These are phyloP conservation scores for Adenanthera pavonina DNA, from an alignment of 306 rosid species.

Conservation along the genomic window DNA sequence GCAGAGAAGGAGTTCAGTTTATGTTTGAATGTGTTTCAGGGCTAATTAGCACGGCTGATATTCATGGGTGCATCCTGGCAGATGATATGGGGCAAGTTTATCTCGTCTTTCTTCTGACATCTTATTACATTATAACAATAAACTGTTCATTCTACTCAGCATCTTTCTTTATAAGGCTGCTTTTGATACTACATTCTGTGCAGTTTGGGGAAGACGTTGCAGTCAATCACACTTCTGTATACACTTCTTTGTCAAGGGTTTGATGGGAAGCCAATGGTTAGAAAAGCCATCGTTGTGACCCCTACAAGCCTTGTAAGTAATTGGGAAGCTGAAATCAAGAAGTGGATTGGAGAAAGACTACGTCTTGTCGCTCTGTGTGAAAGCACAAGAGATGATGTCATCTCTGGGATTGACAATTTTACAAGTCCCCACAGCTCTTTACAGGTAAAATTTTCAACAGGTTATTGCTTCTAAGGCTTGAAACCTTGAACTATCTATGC, in stretches of 20 bases:
- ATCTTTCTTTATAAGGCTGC: slow-evolving; percentile 28
- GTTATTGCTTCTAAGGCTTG: slow-evolving; percentile 26
- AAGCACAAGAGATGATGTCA: slow-evolving; percentile 82
- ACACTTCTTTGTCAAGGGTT: slow-evolving; percentile 95
- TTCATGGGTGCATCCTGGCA: slow-evolving; percentile 93
- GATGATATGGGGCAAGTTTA: slow-evolving; percentile 91
- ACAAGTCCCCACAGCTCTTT: slow-evolving; percentile 61
- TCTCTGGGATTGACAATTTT: slow-evolving; percentile 80
- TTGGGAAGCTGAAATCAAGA: slow-evolving; percentile 95
- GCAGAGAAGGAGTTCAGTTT: slow-evolving; percentile 98
- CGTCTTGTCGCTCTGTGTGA: slow-evolving; percentile 82
- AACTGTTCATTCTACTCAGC: slow-evolving; percentile 1
- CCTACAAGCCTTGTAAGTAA: slow-evolving; percentile 99
- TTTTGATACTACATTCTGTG: slow-evolving; percentile 30
- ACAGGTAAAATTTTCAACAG: slow-evolving; percentile 55
- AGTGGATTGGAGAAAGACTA: slow-evolving; percentile 92
- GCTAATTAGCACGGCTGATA: slow-evolving; percentile 55
- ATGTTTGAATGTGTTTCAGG: slow-evolving; percentile 96
- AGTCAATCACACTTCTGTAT: slow-evolving; percentile 86
- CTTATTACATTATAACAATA: background rate
- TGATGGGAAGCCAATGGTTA: slow-evolving; percentile 80
- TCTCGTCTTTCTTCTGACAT: slow-evolving; percentile 25
- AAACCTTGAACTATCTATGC: slow-evolving; percentile 16
- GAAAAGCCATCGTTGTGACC: slow-evolving; percentile 89
- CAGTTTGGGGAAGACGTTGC: slow-evolving; percentile 98